Evolutionary conservation across 2,329 filamentous ascomycete genomes (phyloP), one percentile per base, ranked within the genome.

Genomic region (Neophaeococcomyces aloes): DNA sequence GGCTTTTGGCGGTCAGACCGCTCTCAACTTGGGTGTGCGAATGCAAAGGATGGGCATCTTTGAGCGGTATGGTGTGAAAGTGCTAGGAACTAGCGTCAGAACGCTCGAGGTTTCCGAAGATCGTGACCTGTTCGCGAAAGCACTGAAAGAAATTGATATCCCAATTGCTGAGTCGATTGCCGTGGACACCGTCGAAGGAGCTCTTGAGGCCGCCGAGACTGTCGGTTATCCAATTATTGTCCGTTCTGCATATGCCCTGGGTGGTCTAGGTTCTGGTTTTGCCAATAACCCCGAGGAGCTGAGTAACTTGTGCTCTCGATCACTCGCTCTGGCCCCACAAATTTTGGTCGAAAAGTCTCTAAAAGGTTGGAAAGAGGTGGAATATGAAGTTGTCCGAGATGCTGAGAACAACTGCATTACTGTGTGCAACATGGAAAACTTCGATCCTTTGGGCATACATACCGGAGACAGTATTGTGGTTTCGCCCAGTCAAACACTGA

Each of bases 381-480:
- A 98, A 66, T 98, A 96, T 61, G 91, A 96, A 67, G 91, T 96
- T 46, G 91, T 96, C 50, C 85, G 91, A 57, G 91, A 98, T 65
- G 89, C 86, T 42, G 81, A 85, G 64, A 93, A 96, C 75, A 98
- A 98, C 76, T 96, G 91, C 65, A 96, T 96, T 59, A 96, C 89
- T 3, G 89, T 96, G 56, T 96, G 89, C 75, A 96, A 93, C 71
- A 93, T 93, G 86, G 86, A 94, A 67, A 96, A 96, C 75, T 96
- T 96, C 58, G 91, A 96, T 61, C 91, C 91, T 53, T 78, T 98
- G 29, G 91, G 91, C 59, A 93, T 94, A 44, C 91, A 98, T 68
- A 98, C 91, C 36, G 91, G 91, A 69, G 91, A 98, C 72, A 95
- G 88, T 57, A 98, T 98, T 58, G 91, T 98, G 51, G 89, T 96